A percentile compares a stretch with the other conserved stretches of the same genome.
phyloP scores from a whole-genome alignment of 208 protist species.

The Zelonia costaricensis region DNA sequence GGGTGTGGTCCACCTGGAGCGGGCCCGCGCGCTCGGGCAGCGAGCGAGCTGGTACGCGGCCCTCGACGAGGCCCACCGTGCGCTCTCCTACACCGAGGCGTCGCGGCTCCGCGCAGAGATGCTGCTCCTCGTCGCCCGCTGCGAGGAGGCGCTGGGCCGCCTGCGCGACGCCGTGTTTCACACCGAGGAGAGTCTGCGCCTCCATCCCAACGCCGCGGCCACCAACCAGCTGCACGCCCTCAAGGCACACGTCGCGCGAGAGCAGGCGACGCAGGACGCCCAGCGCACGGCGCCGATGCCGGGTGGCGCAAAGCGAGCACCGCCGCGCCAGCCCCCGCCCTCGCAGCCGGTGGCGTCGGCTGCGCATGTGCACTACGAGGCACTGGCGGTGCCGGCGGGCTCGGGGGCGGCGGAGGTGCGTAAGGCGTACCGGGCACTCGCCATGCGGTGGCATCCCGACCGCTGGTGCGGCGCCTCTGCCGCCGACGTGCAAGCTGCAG shows the following conservation, averaged over 20 bases:
- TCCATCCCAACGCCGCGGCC: conserved; percentile 13
- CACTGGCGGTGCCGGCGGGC: conserved; percentile 7
- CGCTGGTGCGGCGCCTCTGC: conserved; percentile 50
- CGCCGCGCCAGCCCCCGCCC: background rate
- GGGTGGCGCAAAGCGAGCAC: background rate
- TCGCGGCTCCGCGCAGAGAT: conserved; percentile 24
- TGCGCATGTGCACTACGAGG: conserved; percentile 24
- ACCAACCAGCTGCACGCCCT: conserved; percentile 19
- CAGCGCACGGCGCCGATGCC: background rate
- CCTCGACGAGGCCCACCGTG: conserved; percentile 53
- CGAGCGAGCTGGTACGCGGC: conserved; percentile 44
- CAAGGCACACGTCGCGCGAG: conserved; percentile 17
- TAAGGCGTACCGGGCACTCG: conserved; percentile 54
- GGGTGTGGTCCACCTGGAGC: conserved; percentile 23
- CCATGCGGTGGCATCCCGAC: conserved; percentile 81
- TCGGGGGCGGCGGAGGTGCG: conserved; percentile 16
- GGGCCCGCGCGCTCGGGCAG: conserved; percentile 42
- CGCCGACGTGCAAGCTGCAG: conserved; percentile 36
- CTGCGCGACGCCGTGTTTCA: conserved; percentile 53
- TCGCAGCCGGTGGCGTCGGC: no score
- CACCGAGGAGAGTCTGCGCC: conserved; percentile 34
- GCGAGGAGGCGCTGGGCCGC: conserved; percentile 61
- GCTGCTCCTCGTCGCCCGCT: conserved; percentile 42
- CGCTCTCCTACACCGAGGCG: conserved; percentile 32
- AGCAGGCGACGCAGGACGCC: background rate